Base-by-base conservation (phyloP, 2,329 filamentous ascomycete species). In the Diaporthe sp. region DNA sequence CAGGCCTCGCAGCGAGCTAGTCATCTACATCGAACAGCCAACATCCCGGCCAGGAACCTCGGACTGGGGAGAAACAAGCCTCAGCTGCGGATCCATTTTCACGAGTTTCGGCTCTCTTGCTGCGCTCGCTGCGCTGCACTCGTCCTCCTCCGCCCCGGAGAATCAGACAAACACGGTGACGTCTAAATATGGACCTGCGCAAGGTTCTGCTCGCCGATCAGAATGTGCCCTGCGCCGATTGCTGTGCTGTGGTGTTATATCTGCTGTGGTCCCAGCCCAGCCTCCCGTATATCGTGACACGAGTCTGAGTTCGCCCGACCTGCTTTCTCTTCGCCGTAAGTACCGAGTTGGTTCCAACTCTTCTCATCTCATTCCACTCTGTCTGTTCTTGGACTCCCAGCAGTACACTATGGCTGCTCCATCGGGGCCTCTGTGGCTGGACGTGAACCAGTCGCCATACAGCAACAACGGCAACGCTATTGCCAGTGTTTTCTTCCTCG, bases 391-490 rank as follows among this genome's bases (percentile, higher is more conserved):
- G 57, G 39, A 58, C 44, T 55, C n/a, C 25, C 12, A 73, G 39
- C 58, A 73, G 37, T 37, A 57, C 60, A 34, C 13, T 19, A 74
- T 74, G 73, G 55, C 65, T 51, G 73, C 73, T 71, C 73, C 73
- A 46, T 44, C 60, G 22, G 25, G 61, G 19, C 71, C 58, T 25
- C 42, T 71, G 44, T 71, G 74, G 74, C 46, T 76, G 28, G 71
- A 76, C 72, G 73, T 77, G 34, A 71, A 71, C 34, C 53, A 77
- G 57, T 75, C 76, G 25, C 76, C 76, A 5, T 77, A 75, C 58
- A 75, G 76, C 65, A 72, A 75, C 42, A 71, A 60, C 9, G 37
- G 46, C 55, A 73, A 57, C 51, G 34, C 28, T 19, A 37, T 49
- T 19, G 73, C 73, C 28, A 77, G 72, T 58, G 49, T 31, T 37